Percentiles rank a stretch among this genome's conserved stretches.
These are phyloP conservation scores for Mychonastes homosphaera DNA, from an alignment of 139 green algal species.

Conservation along the genomic window DNA sequence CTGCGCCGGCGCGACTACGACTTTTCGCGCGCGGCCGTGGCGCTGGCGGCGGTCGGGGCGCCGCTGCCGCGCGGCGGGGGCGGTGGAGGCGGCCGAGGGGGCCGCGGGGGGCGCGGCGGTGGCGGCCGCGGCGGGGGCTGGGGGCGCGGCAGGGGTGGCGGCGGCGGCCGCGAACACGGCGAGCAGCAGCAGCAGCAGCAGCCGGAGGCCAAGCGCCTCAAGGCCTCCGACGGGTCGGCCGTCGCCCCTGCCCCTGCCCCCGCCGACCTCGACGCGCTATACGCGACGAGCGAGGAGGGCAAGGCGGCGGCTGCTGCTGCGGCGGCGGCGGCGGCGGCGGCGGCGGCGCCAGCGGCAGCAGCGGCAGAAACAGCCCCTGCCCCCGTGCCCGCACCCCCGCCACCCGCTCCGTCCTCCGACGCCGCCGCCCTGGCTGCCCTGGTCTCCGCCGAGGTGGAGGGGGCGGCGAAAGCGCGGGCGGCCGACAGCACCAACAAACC, in stretches of 20 bases:
- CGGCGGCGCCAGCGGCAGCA: not conserved
- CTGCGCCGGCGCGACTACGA: constrained; percentile 1
- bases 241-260: constrained; percentile 2
- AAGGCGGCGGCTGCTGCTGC: constrained; percentile 3
- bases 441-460: not conserved
- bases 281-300: not conserved
- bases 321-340: not conserved
- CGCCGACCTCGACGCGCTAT: not conserved
- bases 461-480: not conserved
- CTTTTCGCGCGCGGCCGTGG: not conserved
- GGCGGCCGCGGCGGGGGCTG: constrained; percentile 2
- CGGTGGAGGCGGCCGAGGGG: constrained; percentile 23
- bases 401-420: not conserved
- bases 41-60: not conserved
- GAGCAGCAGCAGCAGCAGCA: constrained; percentile 1
- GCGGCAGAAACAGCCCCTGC: not conserved
- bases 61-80: constrained; percentile 54
- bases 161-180: not conserved
- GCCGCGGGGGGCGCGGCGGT: not conserved
- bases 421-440: too few species aligned
- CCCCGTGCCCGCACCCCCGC: not conserved
- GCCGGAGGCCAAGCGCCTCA: not conserved
- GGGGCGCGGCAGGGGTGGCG: constrained; percentile 1
- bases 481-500: not conserved
- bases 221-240: not conserved